These are phyloP conservation scores for Protomyces inouyei DNA, from an alignment of 1,139 yeast species.

Conservation along the genomic window DNA sequence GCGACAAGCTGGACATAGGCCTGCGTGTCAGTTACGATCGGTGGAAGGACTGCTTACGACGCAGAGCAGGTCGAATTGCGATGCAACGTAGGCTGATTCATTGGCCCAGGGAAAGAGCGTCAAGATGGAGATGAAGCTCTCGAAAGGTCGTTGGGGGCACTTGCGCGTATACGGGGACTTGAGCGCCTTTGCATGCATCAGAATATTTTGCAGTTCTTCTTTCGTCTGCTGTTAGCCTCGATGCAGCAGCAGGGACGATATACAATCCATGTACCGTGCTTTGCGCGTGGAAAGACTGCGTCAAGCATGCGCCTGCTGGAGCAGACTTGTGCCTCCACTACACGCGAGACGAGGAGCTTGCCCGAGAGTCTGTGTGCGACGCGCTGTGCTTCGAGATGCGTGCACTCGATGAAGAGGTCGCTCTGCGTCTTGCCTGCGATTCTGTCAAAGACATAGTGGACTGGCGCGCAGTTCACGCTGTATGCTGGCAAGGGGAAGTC, in stretches of 20 bases:
- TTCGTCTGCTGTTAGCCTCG: not conserved
- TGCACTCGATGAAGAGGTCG: slow-evolving; percentile 22
- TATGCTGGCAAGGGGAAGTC: slow-evolving; percentile 18
- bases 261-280: slow-evolving; percentile 8
- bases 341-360: slow-evolving; percentile 18
- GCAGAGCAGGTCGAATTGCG: slow-evolving; percentile 12
- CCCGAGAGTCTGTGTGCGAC: slow-evolving; percentile 21
- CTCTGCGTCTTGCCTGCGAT: slow-evolving; percentile 28
- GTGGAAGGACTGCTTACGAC: not conserved
- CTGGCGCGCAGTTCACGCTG: slow-evolving; percentile 5
- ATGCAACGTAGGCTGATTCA: not conserved
- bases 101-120: slow-evolving; percentile 17
- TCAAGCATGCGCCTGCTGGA: slow-evolving; percentile 14
- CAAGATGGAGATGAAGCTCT: slow-evolving; percentile 16
- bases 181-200: slow-evolving; percentile 21
- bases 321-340: slow-evolving; percentile 15
- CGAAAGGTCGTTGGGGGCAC: slow-evolving; percentile 24
- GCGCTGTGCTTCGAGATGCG: slow-evolving; percentile 27
- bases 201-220: slow-evolving; percentile 19
- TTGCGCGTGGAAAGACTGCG: slow-evolving; percentile 15
- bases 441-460: slow-evolving; percentile 8
- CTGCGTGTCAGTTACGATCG: not conserved
- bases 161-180: slow-evolving; percentile 23
- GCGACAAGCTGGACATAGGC: slow-evolving; percentile 5
- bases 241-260: not conserved